Conservation (phyloP, 441 rosid genomes). For the Gossypium davidsonii region DNA sequence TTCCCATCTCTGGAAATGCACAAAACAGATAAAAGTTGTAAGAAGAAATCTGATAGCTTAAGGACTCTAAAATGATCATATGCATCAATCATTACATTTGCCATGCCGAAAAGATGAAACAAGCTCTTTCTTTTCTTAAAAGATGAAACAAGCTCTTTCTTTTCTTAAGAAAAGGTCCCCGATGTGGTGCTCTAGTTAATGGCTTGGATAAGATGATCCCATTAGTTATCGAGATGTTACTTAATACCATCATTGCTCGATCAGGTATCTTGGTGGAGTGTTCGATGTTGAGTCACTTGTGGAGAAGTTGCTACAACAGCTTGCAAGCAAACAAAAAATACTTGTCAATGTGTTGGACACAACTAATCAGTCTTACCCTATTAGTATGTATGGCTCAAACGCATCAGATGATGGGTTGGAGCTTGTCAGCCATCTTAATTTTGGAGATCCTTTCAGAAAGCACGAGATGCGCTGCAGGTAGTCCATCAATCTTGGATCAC, state of each 20-base stretch:
- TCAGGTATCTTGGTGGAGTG: constrained; percentile 86
- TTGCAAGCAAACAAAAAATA: constrained; percentile 88
- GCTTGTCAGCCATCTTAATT: constrained; percentile 58
- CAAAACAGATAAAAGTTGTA: background rate
- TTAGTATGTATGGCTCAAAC: constrained; percentile 88
- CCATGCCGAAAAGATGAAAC: background rate
- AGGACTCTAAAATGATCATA: background rate
- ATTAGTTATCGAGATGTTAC: background rate
- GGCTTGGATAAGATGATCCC: constrained; percentile 1
- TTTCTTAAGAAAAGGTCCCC: background rate
- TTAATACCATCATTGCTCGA: constrained; percentile 12
- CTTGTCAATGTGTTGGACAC: constrained; percentile 82
- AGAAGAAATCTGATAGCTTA: background rate
- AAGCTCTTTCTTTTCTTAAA: background rate
- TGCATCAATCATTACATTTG: background rate
- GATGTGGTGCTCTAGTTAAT: background rate
- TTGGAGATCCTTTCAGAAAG: constrained; percentile 87
- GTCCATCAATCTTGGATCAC: constrained; percentile 12
- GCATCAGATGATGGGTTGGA: constrained; percentile 48
- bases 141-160: background rate
- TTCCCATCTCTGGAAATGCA: background rate
- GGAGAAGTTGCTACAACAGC: constrained; percentile 87
- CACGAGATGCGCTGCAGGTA: constrained; percentile 98
- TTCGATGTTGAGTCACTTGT: constrained; percentile 82
- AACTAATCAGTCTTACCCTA: constrained; percentile 54